These are phyloP conservation scores for Piloderma croceum DNA, from an alignment of 768 basidiomycete species.

Conservation along the genomic window DNA sequence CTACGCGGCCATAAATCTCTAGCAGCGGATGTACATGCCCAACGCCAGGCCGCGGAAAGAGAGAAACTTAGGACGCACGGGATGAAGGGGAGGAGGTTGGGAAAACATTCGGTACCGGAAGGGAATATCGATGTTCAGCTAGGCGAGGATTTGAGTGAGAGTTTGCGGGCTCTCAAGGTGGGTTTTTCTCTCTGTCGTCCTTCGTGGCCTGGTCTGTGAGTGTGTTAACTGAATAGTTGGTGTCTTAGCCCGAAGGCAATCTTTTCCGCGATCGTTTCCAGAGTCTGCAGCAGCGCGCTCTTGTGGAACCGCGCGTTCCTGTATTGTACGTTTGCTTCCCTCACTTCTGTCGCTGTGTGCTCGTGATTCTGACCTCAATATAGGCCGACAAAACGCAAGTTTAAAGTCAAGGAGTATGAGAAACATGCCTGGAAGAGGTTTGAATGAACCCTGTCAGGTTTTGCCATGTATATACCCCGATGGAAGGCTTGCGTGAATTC, in stretches of 20 bases:
- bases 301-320: conserved; percentile 81
- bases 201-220: too few species aligned
- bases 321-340: conserved; percentile 50
- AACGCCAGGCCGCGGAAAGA: conserved; percentile 38
- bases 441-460: conserved; percentile 37
- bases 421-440: conserved; percentile 79
- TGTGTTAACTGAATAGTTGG: not conserved
- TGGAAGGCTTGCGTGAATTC: too few species aligned
- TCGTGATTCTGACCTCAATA: conserved; percentile 4
- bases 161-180: conserved; percentile 77
- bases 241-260: conserved; percentile 81
- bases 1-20: too few species aligned
- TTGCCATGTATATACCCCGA: too few species aligned
- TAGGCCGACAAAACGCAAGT: conserved; percentile 49
- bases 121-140: conserved; percentile 77
- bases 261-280: conserved; percentile 85
- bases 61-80: conserved; percentile 55
- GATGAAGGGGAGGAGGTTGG: conserved; percentile 67
- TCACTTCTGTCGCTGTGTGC: not conserved
- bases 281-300: conserved; percentile 80
- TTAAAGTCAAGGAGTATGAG: conserved; percentile 60
- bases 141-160: conserved; percentile 86
- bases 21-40: conserved; percentile 24
- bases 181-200: conserved; percentile 15
- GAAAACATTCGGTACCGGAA: conserved; percentile 72